These are phyloP conservation scores for Herpetospermum pedunculosum DNA, from an alignment of 306 rosid species.

Conservation along the genomic window DNA sequence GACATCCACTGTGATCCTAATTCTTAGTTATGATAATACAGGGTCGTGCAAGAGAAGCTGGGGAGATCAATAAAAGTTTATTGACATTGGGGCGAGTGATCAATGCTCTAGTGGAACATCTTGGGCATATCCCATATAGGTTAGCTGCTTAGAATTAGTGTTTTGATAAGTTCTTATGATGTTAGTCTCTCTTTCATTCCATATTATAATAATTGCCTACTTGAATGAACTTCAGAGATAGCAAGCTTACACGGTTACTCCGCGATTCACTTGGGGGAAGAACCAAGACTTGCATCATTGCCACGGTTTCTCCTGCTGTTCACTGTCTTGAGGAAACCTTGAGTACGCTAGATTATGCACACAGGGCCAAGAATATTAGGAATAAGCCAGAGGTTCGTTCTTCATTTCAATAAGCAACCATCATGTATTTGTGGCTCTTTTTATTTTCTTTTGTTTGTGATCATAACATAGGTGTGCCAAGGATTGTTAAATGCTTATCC, in stretches of 20 bases:
- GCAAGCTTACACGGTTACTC: slow-evolving; percentile 89
- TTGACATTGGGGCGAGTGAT: slow-evolving; percentile 93
- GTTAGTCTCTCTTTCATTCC: background rate
- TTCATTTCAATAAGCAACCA: background rate
- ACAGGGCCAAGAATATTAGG: slow-evolving; percentile 78
- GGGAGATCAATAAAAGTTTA: slow-evolving; percentile 94
- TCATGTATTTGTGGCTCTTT: background rate
- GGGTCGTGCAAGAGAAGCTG: slow-evolving; percentile 99
- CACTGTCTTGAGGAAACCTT: slow-evolving; percentile 93
- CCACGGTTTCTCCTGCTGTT: slow-evolving; percentile 97
- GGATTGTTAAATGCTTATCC: background rate
- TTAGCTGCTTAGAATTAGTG: slow-evolving; percentile 6
- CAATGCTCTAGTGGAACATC: slow-evolving; percentile 92
- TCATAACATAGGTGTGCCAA: background rate
- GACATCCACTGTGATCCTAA: slow-evolving; percentile 1
- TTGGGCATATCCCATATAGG: slow-evolving; percentile 97
- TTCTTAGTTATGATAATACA: slow-evolving; percentile 8
- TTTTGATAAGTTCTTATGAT: background rate
- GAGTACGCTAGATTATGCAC: slow-evolving; percentile 94
- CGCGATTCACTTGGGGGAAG: slow-evolving; percentile 99
- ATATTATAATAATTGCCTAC: slow-evolving; percentile 4
- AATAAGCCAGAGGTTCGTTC: slow-evolving; percentile 90
- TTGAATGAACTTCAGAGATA: slow-evolving; percentile 52
- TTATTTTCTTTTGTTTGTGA: background rate
- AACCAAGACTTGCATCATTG: slow-evolving; percentile 96